Evolutionary conservation across 495 filamentous ascomycete species (phyloP), one percentile per base, ranked within the genome.

Genomic region (Podospora bellae-mahoneyi): DNA sequence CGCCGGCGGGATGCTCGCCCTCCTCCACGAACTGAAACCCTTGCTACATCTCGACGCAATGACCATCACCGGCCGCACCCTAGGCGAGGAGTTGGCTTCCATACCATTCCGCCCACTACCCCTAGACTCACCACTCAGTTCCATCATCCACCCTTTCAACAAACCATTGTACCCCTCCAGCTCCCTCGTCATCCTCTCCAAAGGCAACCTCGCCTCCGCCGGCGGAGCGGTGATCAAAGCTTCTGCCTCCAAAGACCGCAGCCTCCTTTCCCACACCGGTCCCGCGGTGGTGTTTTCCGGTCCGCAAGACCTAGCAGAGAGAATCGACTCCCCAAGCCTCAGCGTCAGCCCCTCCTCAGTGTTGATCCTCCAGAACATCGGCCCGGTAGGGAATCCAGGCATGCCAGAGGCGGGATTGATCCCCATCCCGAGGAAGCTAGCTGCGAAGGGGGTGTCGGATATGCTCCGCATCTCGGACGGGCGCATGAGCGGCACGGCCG

Each of bases 331-430:
- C 54, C 83, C 85, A 0, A 69, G 79, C 20, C 79, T 91, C 0
- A 72, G 80, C 0, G 87, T 88, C 4, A 79, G 78, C 0, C 71
- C 74, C 4, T 77, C 86, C 59, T 85, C 83, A 54, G 86, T 91
- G 4, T 73, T 91, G 5, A 79, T 91, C 18, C 78, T 90, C 34
- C 84, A 86, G 69, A 78, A 82, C 27, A 89, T 90, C 64, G 88
- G 88, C 0, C 87, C 88, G 4, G 81, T 89, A 1, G 88, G 88
- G 1, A 86, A 87, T 67, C 88, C 87, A 0, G 88, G 88, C 0
- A 91, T 90, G 88, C 88, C 88, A 4, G 88, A 91, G 76, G 87
- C 87, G 0, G 87, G 87, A 9, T 71, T 90, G 4, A 82, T 90
- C 13, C 88, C 88, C 1, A 89, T 90, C 15, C 88, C 88, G 32